Percentiles rank a stretch among this genome's conserved stretches.
Conservation (phyloP, 176 grass and related monocot genomes). For the Hordeum vulgare region MorexV3_pseudomolecules_assembly NC_058520.1:508110346-508110845, state of each 20-base stretch:
- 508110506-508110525: slow-evolving; percentile 67
- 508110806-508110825: slow-evolving; percentile 4
- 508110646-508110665: slow-evolving; percentile 1
- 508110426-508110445: slow-evolving; percentile 87
- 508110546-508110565: slow-evolving; percentile 83
- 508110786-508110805: slow-evolving; percentile 40
- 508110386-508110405: not conserved
- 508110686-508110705: slow-evolving; percentile 87
- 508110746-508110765: slow-evolving; percentile 84
- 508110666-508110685: slow-evolving; percentile 72
- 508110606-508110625: slow-evolving; percentile 17
- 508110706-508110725: slow-evolving; percentile 95
- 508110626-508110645: not conserved
- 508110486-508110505: slow-evolving; percentile 80
- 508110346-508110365: slow-evolving; percentile 21
- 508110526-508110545: slow-evolving; percentile 80
- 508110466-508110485: slow-evolving; percentile 79
- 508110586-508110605: slow-evolving; percentile 75
- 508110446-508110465: slow-evolving; percentile 87
- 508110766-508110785: slow-evolving; percentile 98
- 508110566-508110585: slow-evolving; percentile 72
- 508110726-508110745: slow-evolving; percentile 84
- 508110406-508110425: slow-evolving; percentile 77
- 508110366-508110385: slow-evolving; percentile 1
- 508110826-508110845: not conserved